phyloP scores from a whole-genome alignment of 208 protist species.

The Acanthamoeba royreba region DNA sequence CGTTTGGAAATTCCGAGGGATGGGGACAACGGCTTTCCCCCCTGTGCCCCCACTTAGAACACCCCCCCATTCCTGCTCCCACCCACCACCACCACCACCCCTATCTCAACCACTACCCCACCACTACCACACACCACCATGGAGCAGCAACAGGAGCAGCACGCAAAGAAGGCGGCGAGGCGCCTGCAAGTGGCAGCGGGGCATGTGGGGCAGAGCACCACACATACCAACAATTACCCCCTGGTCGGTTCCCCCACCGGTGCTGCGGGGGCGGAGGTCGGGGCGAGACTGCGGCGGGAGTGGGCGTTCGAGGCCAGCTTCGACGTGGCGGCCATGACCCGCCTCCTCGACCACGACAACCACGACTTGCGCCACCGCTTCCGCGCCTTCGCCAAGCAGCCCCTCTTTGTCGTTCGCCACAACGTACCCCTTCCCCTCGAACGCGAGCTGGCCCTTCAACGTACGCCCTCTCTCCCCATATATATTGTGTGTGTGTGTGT shows the following conservation, averaged over 20 bases:
- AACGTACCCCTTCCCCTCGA: constrained; percentile 46
- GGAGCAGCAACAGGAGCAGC: no score
- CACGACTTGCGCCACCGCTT: constrained; percentile 26
- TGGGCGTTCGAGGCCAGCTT: not conserved
- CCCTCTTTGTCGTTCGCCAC: constrained; percentile 13
- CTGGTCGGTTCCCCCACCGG: not conserved
- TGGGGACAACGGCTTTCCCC: no score
- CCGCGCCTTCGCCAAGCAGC: not conserved
- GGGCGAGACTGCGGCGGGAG: not conserved
- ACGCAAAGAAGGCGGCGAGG: no score
- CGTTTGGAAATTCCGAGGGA: no score
- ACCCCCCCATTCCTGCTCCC: no score
- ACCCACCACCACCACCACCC: no score
- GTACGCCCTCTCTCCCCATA: not conserved
- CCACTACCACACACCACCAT: no score
- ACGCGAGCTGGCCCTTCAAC: constrained; percentile 49
- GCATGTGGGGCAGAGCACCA: no score
- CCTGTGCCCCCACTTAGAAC: no score
- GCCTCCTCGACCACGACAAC: constrained; percentile 51
- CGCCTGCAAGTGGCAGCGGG: no score
- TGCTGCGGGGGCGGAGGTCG: not conserved
- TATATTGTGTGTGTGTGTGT: no score
- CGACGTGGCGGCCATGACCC: not conserved
- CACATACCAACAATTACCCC: not conserved
- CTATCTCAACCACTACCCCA: no score